A percentile compares a stretch with the other conserved stretches of the same genome.
Conservation (phyloP, 306 rosid genomes). For the Delonix regia region DNA sequence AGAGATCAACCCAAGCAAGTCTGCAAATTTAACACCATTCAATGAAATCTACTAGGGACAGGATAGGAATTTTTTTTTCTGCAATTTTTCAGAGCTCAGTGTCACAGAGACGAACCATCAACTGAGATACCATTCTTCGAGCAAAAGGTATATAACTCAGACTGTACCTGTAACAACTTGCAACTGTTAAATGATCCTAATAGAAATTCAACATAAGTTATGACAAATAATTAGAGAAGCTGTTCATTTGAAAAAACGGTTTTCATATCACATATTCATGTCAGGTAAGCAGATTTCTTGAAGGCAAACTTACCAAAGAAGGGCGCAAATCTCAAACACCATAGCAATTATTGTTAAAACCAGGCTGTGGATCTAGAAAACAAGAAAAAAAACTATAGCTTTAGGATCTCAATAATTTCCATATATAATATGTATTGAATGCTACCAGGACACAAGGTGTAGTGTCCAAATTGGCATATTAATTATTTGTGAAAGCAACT, state of each 20-base stretch:
- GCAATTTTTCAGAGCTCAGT: slow-evolving; percentile 67
- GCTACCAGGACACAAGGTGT: background rate
- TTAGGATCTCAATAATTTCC: too few species aligned
- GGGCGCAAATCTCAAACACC: slow-evolving; percentile 80
- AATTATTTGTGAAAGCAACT: background rate
- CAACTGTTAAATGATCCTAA: slow-evolving; percentile 22
- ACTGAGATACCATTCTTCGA: slow-evolving; percentile 84
- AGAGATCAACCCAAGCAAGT: background rate
- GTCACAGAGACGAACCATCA: slow-evolving; percentile 85
- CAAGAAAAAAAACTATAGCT: too few species aligned
- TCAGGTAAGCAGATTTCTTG: slow-evolving; percentile 19
- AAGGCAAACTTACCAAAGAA: slow-evolving; percentile 69
- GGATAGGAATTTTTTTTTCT: slow-evolving; percentile 8
- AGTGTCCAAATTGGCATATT: slow-evolving; percentile 19
- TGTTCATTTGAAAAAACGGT: slow-evolving; percentile 8
- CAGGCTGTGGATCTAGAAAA: slow-evolving; percentile 80
- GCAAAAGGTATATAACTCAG: slow-evolving; percentile 97
- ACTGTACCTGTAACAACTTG: slow-evolving; percentile 76
- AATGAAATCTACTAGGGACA: slow-evolving; percentile 5
- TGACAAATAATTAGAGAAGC: background rate
- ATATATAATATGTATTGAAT: too few species aligned
- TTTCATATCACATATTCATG: slow-evolving; percentile 33
- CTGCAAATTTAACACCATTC: slow-evolving; percentile 23
- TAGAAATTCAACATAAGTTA: background rate
- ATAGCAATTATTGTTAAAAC: slow-evolving; percentile 77